These are phyloP conservation scores for Oryza glaberrima DNA, from an alignment of 176 grass and related monocot genomes.

Conservation along the genomic window DNA sequence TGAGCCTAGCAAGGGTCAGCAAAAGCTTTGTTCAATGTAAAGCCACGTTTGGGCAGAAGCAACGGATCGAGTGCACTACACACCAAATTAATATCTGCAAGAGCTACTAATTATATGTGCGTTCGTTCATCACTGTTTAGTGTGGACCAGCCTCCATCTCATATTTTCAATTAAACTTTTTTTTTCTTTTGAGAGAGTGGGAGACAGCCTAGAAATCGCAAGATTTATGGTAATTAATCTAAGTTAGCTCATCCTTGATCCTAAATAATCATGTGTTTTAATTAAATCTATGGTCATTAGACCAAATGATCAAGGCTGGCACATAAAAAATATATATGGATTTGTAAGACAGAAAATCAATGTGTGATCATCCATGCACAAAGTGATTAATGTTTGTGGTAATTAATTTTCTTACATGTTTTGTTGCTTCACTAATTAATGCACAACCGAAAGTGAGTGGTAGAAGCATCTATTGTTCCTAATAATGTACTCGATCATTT, in stretches of 20 bases:
- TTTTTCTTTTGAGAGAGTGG: background rate
- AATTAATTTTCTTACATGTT: background rate
- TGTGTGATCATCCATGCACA: background rate
- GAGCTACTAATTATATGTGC: background rate
- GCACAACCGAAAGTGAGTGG: background rate
- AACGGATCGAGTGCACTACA: background rate
- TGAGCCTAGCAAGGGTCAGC: no score
- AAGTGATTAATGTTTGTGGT: background rate
- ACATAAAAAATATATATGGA: background rate
- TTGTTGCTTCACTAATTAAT: background rate
- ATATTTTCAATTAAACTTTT: background rate
- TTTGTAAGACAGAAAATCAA: background rate
- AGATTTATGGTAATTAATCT: background rate
- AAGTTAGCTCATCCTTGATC: background rate
- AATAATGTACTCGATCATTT: background rate
- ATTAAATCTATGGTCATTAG: background rate
- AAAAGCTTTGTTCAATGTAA: no score
- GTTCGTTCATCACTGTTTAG: background rate
- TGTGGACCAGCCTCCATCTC: background rate
- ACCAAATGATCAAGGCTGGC: background rate
- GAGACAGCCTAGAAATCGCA: background rate
- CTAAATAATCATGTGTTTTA: background rate
- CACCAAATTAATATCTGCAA: background rate
- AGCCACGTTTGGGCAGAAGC: background rate
- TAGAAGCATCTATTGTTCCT: background rate